phyloP scores from a whole-genome alignment of 257 asterid species.

The Penstemon barbatus region DNA sequence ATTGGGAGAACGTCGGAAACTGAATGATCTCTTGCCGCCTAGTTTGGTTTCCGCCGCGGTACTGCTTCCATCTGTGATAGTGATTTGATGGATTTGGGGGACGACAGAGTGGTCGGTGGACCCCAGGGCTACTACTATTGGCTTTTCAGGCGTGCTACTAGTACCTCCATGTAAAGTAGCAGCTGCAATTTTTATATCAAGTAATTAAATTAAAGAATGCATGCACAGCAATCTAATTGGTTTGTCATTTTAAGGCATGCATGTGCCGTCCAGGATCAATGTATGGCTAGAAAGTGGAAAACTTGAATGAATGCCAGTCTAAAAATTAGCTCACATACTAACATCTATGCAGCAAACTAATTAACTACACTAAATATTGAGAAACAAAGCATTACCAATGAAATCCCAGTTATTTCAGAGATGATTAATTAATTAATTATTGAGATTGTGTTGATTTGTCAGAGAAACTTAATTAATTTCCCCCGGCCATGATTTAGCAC shows the following conservation, averaged over 20 bases:
- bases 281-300: constrained; percentile 21
- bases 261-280: constrained; percentile 20
- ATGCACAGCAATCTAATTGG: constrained; percentile 1
- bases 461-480: constrained; percentile 10
- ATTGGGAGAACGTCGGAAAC: constrained; percentile 56
- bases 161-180: constrained; percentile 47
- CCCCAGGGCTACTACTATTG: constrained; percentile 42
- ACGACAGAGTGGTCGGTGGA: constrained; percentile 44
- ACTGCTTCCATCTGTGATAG: constrained; percentile 47
- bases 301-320: not conserved
- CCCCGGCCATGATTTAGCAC: constrained; percentile 34
- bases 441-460: constrained; percentile 3
- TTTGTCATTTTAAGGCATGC: not conserved
- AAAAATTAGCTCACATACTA: no score
- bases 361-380: not conserved
- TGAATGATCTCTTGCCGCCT: constrained; percentile 36
- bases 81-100: constrained; percentile 64
- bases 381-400: not conserved
- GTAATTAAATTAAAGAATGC: constrained; percentile 16
- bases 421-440: not conserved
- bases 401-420: not conserved
- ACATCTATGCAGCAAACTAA: no score
- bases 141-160: constrained; percentile 68
- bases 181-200: constrained; percentile 47
- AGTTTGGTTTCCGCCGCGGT: constrained; percentile 41